phyloP scores from a whole-genome alignment of 1,139 yeast genomes.

The Lodderomyces pseudojiufengensis region DNA sequence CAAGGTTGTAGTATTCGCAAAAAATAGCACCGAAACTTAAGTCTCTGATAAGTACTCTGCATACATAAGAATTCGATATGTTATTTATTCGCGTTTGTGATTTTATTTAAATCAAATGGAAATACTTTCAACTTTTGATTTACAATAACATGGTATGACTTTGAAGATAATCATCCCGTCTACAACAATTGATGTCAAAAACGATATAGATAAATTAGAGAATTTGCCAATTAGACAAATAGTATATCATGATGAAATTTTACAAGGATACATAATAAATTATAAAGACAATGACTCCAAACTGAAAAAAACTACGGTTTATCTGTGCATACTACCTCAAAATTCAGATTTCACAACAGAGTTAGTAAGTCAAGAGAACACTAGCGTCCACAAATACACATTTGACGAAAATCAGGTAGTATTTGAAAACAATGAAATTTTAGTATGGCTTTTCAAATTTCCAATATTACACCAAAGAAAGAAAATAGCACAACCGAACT shows the following conservation, averaged over 20 bases:
- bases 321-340: conserved; percentile 28
- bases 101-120: too few species aligned
- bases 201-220: conserved; percentile 4
- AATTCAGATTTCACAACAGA: conserved; percentile 17
- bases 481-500: conserved; percentile 29
- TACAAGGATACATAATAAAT: conserved; percentile 30
- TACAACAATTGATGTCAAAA: conserved; percentile 2
- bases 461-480: conserved; percentile 37
- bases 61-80: too few species aligned
- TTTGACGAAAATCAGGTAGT: conserved; percentile 1
- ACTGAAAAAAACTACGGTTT: conserved; percentile 17
- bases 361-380: conserved; percentile 6
- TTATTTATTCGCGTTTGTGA: too few species aligned
- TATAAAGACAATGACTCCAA: conserved; percentile 12
- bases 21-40: too few species aligned
- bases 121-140: too few species aligned
- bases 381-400: neutral
- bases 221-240: conserved; percentile 6
- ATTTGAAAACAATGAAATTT: conserved; percentile 11
- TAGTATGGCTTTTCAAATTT: conserved; percentile 33
- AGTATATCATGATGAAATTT: conserved; percentile 36
- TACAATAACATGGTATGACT: conserved; percentile 8
- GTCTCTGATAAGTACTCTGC: too few species aligned
- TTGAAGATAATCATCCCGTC: conserved; percentile 12
- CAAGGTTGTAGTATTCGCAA: too few species aligned